phyloP scores from a whole-genome alignment of 768 basidiomycete genomes.

The Termitomyces sp. region DNA sequence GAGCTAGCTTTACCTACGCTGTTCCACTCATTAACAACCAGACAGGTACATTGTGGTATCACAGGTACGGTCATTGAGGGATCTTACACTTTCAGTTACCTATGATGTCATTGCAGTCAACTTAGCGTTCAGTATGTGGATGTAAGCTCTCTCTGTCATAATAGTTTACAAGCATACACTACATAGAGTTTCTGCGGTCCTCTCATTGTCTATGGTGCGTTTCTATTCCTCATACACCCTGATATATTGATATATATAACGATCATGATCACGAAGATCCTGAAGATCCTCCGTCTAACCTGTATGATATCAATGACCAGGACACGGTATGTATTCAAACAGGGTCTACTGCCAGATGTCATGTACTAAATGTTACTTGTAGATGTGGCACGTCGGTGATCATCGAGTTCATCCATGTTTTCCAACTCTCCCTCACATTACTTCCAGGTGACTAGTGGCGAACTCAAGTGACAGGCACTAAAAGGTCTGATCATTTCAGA shows the following conservation, averaged over 20 bases:
- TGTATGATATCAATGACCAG: conserved; percentile 17
- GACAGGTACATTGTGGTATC: conserved; percentile 28
- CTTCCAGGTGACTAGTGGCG: too few species aligned
- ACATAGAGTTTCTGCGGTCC: conserved; percentile 17
- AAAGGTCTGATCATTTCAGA: conserved; percentile 1
- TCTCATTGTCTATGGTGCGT: conserved; percentile 21
- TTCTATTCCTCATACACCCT: not conserved
- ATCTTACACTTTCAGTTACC: too few species aligned
- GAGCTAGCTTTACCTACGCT: conserved; percentile 23
- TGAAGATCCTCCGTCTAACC: conserved; percentile 7
- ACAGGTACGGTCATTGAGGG: conserved; percentile 10
- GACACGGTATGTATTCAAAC: conserved; percentile 6
- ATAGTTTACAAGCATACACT: not conserved
- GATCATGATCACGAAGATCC: not conserved
- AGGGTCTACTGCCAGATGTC: too few species aligned
- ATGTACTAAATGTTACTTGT: not conserved
- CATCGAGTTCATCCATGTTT: too few species aligned
- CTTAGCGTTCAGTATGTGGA: conserved; percentile 17
- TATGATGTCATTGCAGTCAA: conserved; percentile 1
- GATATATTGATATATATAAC: not conserved
- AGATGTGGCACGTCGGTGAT: conserved; percentile 20
- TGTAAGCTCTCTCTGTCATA: not conserved
- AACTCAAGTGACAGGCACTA: not conserved
- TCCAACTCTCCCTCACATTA: too few species aligned
- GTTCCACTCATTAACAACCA: conserved; percentile 21